These are phyloP conservation scores for Hyparrhenia diplandra DNA, from an alignment of 176 grass and related monocot genomes.

Conservation along the genomic window DNA sequence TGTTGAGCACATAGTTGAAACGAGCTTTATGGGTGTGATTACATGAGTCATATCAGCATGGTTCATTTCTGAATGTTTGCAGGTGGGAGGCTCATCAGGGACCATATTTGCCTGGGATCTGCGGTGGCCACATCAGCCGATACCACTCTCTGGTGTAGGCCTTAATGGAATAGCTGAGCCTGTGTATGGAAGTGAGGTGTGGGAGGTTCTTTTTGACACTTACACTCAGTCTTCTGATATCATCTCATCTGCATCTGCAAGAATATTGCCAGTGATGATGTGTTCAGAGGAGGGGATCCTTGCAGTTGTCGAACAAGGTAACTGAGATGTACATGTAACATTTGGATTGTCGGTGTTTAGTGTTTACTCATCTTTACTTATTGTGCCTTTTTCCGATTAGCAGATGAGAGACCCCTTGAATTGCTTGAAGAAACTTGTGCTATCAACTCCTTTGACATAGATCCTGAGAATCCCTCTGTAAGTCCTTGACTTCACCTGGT, in stretches of 20 bases:
- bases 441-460: constrained; percentile 94
- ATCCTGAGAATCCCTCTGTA: constrained; percentile 88
- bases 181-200: constrained; percentile 69
- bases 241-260: constrained; percentile 47
- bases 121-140: constrained; percentile 63
- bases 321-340: background rate
- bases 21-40: background rate
- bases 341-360: background rate
- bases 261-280: constrained; percentile 88
- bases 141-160: constrained; percentile 56
- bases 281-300: constrained; percentile 95
- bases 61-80: constrained; percentile 25
- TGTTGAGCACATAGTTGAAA: background rate
- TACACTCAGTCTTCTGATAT: constrained; percentile 56
- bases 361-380: background rate
- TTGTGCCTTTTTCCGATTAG: background rate
- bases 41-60: background rate
- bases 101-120: constrained; percentile 89
- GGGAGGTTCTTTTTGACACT: constrained; percentile 90
- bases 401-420: constrained; percentile 64
- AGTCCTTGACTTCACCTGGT: constrained; percentile 7
- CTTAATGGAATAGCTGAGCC: constrained; percentile 34
- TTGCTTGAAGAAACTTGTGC: constrained; percentile 72
- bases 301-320: constrained; percentile 81
- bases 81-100: constrained; percentile 87